Base-by-base conservation (phyloP, 2,329 filamentous ascomycete genomes). In the Fusarium beomiforme region DNA sequence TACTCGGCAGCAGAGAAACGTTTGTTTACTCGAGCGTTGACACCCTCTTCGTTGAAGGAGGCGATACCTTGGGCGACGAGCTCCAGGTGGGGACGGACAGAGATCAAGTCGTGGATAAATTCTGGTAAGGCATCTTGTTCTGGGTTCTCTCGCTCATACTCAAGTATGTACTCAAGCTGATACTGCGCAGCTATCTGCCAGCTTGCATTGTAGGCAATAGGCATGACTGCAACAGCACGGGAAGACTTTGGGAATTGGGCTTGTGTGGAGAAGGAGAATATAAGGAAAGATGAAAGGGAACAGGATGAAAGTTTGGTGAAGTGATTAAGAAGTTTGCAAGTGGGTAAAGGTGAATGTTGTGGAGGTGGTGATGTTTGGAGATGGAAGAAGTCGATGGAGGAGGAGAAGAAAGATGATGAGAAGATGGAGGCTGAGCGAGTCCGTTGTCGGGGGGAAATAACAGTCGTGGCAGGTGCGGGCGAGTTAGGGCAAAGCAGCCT, bases 201-300 rank as follows among this genome's bases (percentile, higher is more conserved):
- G 2, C 24, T 7, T 4, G 29, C 47, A 2, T 56, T 31, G 2
- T 7, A 2, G 5, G 3, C 14, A 7, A 11, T 12, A 33, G 23
- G 6, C 58, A 60, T 60, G 6, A 8, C 7, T 8, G 33, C 39
- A 19, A 23, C 6, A 16, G 8, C 6, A 10, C 12, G 11, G 16
- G 21, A 13, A 21, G 3, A 34, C 10, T 6, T 34, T 12, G 31
- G 19, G 29, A 4, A 3, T 23, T 5, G 4, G 8, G 1, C 16
- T 24, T 24, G 0, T 31, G 16, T n/a, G 24, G 8, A 12, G 17
- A 16, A 8, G 16, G 1, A 1, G 2, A 16, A 26, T 0, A 2
- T 17, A 37, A 41, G 17, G 5, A 7, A 39, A 26, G 7, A 7
- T 12, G 19, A 11, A 9, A 4, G 14, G 7, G 21, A 13, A 21